Percentiles rank a stretch among this genome's conserved stretches.
These are phyloP conservation scores for Phialophora macrospora DNA, from an alignment of 2,329 filamentous ascomycete species.

Conservation along the genomic window DNA sequence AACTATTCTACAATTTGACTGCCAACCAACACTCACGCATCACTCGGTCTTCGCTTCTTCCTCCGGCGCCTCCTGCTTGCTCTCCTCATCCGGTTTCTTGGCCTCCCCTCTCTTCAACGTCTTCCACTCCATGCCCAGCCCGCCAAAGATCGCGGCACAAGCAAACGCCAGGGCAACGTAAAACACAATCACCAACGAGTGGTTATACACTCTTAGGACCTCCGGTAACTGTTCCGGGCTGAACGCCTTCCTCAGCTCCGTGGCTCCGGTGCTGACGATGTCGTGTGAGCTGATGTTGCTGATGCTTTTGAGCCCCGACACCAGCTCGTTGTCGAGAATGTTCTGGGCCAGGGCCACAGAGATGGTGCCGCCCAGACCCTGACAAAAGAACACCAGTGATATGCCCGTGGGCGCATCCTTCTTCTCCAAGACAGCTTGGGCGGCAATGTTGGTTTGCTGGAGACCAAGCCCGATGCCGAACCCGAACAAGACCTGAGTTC, in stretches of 20 bases:
- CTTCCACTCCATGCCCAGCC: constrained; percentile 41
- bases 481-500: constrained; percentile 44
- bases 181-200: constrained; percentile 29
- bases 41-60: background rate
- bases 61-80: too few species aligned
- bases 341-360: constrained; percentile 43
- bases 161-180: constrained; percentile 39
- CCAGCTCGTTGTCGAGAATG: constrained; percentile 41
- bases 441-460: constrained; percentile 41
- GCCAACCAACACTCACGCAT: background rate
- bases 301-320: constrained; percentile 26
- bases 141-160: constrained; percentile 39
- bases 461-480: constrained; percentile 38
- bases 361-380: constrained; percentile 45
- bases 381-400: constrained; percentile 44
- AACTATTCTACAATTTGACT: background rate
- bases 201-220: constrained; percentile 41
- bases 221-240: constrained; percentile 38
- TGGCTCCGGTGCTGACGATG: constrained; percentile 40
- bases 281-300: constrained; percentile 35
- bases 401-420: constrained; percentile 41
- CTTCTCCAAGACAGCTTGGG: constrained; percentile 40
- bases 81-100: constrained; percentile 12
- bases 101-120: constrained; percentile 38
- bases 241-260: constrained; percentile 39